A percentile compares a stretch with the other conserved stretches of the same genome.
These are phyloP conservation scores for Medakamo hakoo DNA, from an alignment of 139 green algal species.

Conservation along the genomic window DNA sequence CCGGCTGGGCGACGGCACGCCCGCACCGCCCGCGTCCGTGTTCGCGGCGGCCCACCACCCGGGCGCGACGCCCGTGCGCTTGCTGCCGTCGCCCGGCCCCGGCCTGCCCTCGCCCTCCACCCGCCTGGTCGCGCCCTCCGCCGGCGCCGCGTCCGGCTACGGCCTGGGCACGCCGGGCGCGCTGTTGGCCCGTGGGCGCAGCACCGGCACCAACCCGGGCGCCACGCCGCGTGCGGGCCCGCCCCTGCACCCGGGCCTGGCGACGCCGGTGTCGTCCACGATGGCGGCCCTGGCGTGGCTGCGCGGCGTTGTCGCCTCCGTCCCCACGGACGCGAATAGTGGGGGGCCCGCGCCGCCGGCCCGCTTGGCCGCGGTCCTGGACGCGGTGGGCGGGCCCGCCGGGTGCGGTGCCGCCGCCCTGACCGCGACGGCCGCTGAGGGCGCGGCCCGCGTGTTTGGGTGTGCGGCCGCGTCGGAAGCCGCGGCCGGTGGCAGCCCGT, in stretches of 20 bases:
- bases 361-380: too few relatives aligned
- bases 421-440: background rate
- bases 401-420: background rate
- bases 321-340: too few relatives aligned
- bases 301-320: constrained; percentile 8
- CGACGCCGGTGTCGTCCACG: constrained; percentile 30
- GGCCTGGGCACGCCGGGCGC: constrained; percentile 3
- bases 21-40: background rate
- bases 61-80: background rate
- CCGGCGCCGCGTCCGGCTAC: background rate
- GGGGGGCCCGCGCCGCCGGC: too few relatives aligned
- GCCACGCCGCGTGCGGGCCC: constrained; percentile 2
- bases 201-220: constrained; percentile 4
- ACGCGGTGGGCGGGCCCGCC: background rate
- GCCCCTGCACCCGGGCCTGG: background rate
- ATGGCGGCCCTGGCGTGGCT: constrained; percentile 37
- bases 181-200: background rate
- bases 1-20: background rate
- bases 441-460: background rate
- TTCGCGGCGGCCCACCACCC: background rate
- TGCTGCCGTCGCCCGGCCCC: background rate
- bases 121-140: constrained; percentile 2
- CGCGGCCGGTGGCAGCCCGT: background rate
- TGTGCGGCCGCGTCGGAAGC: background rate
- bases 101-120: background rate